phyloP scores from a whole-genome alignment of 768 basidiomycete genomes.

The Termitomyces sp. region DNA sequence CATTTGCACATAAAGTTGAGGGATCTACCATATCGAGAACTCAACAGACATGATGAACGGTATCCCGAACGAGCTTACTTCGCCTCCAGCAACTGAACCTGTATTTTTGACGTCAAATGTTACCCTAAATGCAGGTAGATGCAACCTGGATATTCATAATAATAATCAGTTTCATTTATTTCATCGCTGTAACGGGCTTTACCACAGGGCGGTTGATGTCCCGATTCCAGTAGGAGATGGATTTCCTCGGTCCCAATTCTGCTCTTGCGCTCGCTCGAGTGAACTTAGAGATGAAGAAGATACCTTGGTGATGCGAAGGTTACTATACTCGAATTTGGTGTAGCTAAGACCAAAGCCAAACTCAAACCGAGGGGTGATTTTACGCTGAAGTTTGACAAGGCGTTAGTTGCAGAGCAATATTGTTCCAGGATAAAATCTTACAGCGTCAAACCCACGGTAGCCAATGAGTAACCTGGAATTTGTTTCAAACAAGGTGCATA shows the following conservation, averaged over 20 bases:
- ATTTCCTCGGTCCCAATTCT: slow-evolving; percentile 56
- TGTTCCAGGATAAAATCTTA: slow-evolving; percentile 27
- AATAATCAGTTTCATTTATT: slow-evolving; percentile 1
- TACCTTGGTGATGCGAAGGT: slow-evolving; percentile 45
- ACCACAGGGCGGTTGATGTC: slow-evolving; percentile 59
- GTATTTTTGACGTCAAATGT: slow-evolving; percentile 53
- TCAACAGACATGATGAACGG: neutral
- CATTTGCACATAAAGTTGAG: slow-evolving; percentile 55
- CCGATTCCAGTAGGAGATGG: slow-evolving; percentile 50
- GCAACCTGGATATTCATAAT: slow-evolving; percentile 47
- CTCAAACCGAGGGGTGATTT: slow-evolving; percentile 76
- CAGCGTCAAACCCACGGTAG: slow-evolving; percentile 66
- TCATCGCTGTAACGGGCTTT: slow-evolving; percentile 5
- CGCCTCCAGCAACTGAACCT: slow-evolving; percentile 48
- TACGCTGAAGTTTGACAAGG: slow-evolving; percentile 32
- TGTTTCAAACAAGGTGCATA: slow-evolving; percentile 11
- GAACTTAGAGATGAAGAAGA: slow-evolving; percentile 24
- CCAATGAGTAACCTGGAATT: slow-evolving; percentile 54
- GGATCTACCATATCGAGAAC: slow-evolving; percentile 30
- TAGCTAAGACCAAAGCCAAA: slow-evolving; percentile 92
- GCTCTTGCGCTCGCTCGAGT: slow-evolving; percentile 30
- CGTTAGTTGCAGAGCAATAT: neutral
- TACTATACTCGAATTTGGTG: slow-evolving; percentile 70
- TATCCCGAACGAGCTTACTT: slow-evolving; percentile 29
- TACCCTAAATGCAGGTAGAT: slow-evolving; percentile 52